phyloP scores from a whole-genome alignment of 2,329 filamentous ascomycete genomes.

The Cryphonectria nitschkei region DNA sequence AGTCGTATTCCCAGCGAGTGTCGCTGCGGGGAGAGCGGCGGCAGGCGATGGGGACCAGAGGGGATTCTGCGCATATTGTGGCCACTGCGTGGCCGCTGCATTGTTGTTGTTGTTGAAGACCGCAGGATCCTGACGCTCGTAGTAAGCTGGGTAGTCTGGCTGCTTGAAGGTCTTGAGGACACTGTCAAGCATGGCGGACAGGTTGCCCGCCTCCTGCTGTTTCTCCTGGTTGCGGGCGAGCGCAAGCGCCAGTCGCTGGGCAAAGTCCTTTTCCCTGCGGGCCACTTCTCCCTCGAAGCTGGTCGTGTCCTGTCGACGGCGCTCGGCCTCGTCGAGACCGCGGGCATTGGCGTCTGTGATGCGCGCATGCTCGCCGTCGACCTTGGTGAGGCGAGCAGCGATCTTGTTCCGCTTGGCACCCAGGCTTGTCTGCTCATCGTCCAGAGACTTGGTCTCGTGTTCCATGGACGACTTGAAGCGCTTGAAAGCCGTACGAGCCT shows the following conservation, averaged over 20 bases:
- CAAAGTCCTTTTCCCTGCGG: slow-evolving; percentile 49
- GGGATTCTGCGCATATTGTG: slow-evolving; percentile 27
- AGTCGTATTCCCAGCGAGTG: slow-evolving; percentile 34
- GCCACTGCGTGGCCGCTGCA: slow-evolving; percentile 25
- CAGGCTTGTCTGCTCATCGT: slow-evolving; percentile 65
- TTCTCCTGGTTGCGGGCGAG: slow-evolving; percentile 43
- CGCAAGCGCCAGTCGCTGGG: slow-evolving; percentile 44
- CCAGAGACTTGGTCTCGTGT: slow-evolving; percentile 63
- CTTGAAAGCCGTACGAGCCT: slow-evolving; percentile 57
- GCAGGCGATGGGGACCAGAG: slow-evolving; percentile 27
- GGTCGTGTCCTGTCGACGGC: slow-evolving; percentile 55
- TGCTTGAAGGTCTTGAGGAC: slow-evolving; percentile 49
- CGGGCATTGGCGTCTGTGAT: slow-evolving; percentile 71
- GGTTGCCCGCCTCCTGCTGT: slow-evolving; percentile 44
- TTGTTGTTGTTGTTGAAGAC: slow-evolving; percentile 14
- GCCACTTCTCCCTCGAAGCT: slow-evolving; percentile 51
- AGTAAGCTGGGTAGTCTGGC: slow-evolving; percentile 40
- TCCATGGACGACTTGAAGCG: slow-evolving; percentile 65
- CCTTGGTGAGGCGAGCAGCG: slow-evolving; percentile 70
- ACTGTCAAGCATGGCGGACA: slow-evolving; percentile 42
- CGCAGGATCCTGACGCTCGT: slow-evolving; percentile 39
- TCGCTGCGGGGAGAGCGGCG: slow-evolving; percentile 22
- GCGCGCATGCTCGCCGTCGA: slow-evolving; percentile 72
- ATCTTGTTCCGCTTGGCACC: slow-evolving; percentile 75
- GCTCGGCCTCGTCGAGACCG: slow-evolving; percentile 66